phyloP scores from a whole-genome alignment of 495 filamentous ascomycete species.

The Xylaria scruposa region DNA sequence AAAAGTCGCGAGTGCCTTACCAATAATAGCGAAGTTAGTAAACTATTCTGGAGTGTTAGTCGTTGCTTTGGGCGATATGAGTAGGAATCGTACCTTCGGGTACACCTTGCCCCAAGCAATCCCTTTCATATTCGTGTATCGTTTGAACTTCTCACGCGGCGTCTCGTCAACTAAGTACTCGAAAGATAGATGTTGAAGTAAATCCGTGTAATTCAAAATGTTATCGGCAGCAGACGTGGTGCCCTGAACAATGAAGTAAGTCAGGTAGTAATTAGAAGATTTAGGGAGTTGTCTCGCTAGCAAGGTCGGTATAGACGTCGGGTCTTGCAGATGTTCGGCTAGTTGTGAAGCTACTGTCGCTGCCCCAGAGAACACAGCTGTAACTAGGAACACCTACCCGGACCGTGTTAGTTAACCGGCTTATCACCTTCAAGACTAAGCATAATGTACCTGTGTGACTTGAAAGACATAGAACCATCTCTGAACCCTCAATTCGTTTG shows the following conservation, averaged over 20 bases:
- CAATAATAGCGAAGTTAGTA: constrained; percentile 79
- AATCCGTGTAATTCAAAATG: constrained; percentile 47
- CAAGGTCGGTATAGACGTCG: constrained; percentile 62
- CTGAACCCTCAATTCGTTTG: constrained; percentile 78
- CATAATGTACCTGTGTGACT: constrained; percentile 66
- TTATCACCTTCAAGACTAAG: not conserved
- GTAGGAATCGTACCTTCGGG: constrained; percentile 53
- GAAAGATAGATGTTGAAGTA: constrained; percentile 66
- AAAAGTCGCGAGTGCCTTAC: constrained; percentile 34
- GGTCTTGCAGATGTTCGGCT: constrained; percentile 64
- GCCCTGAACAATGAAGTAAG: constrained; percentile 87
- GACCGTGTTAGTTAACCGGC: not conserved
- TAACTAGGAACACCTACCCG: constrained; percentile 75
- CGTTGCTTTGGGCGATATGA: not conserved
- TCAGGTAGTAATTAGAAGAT: constrained; percentile 89
- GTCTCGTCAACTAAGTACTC: constrained; percentile 70
- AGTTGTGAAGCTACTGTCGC: constrained; percentile 70
- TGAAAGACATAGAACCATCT: constrained; percentile 88
- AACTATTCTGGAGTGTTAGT: constrained; percentile 48
- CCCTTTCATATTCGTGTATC: constrained; percentile 62
- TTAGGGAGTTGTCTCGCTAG: constrained; percentile 77
- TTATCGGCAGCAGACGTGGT: constrained; percentile 75
- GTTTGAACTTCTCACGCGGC: constrained; percentile 75
- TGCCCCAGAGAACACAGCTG: constrained; percentile 69
- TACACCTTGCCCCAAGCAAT: constrained; percentile 65